phyloP scores from a whole-genome alignment of 805 yeast species.

The Yarrowia porcina region DNA sequence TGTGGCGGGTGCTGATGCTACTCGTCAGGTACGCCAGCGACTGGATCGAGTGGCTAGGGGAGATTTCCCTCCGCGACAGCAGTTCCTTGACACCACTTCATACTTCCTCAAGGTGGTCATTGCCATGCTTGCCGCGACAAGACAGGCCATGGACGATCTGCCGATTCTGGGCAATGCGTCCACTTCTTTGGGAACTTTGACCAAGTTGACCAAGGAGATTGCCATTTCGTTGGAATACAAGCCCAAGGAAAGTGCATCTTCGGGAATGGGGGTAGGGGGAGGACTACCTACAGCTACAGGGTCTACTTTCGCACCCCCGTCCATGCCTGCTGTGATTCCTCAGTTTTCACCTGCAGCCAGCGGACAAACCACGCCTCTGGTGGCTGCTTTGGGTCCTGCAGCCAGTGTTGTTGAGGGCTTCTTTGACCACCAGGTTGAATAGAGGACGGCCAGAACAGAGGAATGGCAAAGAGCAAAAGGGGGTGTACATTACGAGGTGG shows the following conservation, averaged over 20 bases:
- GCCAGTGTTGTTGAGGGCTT: slow-evolving; percentile 38
- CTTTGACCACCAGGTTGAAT: slow-evolving; percentile 18
- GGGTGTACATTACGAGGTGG: neutral
- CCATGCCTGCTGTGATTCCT: slow-evolving; percentile 26
- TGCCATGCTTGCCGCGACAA: slow-evolving; percentile 77
- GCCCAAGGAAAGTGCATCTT: neutral
- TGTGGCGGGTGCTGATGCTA: slow-evolving; percentile 75
- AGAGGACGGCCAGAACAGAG: neutral
- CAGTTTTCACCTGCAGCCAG: slow-evolving; percentile 25
- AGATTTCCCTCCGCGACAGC: slow-evolving; percentile 42
- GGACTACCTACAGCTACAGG: neutral
- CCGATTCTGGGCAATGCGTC: slow-evolving; percentile 77
- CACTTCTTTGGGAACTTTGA: slow-evolving; percentile 72
- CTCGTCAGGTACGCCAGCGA: slow-evolving; percentile 58
- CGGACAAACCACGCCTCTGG: slow-evolving; percentile 40
- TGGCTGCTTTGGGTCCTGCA: slow-evolving; percentile 43
- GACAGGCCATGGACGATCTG: slow-evolving; percentile 74
- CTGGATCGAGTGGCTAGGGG: slow-evolving; percentile 38
- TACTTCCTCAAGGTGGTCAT: slow-evolving; percentile 78
- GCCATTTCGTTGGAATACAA: slow-evolving; percentile 68
- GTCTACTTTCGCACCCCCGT: neutral
- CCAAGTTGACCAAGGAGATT: slow-evolving; percentile 87
- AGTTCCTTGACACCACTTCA: slow-evolving; percentile 83
- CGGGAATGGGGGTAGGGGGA: neutral
- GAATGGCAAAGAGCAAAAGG: neutral